Base-by-base conservation (phyloP, 2,329 filamentous ascomycete species). In the Penicillium sp. region DNA sequence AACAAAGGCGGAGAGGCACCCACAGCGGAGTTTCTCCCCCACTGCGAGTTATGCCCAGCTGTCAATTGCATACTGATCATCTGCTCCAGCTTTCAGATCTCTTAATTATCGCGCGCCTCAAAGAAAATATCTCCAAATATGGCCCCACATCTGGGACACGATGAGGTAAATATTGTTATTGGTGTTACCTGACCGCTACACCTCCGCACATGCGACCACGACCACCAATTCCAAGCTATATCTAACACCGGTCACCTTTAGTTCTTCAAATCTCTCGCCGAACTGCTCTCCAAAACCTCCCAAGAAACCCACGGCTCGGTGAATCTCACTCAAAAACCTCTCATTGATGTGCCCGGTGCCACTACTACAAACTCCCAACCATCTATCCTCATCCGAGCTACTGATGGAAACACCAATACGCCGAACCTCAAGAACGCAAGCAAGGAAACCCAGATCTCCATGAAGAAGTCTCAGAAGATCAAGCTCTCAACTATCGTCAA, bases 401-500 rank as follows among this genome's bases (percentile, higher is more conserved):
- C 89, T 35, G 91, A 97, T 74, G 91, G 90, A 68, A 90, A 89
- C 70, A 78, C 83, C 79, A 71, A 71, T 54, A 70, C 77, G 33
- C 66, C 73, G 5, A 75, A 82, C 50, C 69, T 76, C 50, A 76
- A 75, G 41, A 64, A 60, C 0, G 47, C 54, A 47, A 54, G 37
- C 50, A 63, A 69, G 56, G 71, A 75, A 27, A 65, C 64, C 50
- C 86, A 83, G 9, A 51, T 65, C 21, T 53, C 59, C 40, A 65
- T 69, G 57, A 62, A 66, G 55, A 74, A 80, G 41, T 74, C 81
- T 56, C 87, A 88, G 64, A 87, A 86, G 68, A 77, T 90, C 65
- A 96, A 93, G 75, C 72, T 97, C 27, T 91, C 90, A 2, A 97
- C 94, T 0, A 76, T 96, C 0, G 92, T 97, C 0, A 82, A 89